A percentile compares a stretch with the other conserved stretches of the same genome.
phyloP scores from a whole-genome alignment of 345 rosid species.

The Firmiana major region DNA sequence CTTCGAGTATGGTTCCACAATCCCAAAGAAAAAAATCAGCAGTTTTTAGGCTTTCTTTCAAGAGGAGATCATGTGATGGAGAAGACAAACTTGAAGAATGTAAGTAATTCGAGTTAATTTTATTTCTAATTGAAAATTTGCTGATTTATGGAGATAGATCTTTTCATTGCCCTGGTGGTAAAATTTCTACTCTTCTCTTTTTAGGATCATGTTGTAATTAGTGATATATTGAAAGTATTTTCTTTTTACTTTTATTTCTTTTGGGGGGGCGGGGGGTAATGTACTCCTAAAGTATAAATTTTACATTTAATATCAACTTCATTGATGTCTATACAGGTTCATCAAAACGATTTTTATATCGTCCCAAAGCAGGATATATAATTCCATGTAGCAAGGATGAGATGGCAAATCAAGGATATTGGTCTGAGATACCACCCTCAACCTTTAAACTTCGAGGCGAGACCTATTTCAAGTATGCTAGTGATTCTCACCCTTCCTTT shows the following conservation, averaged over 20 bases:
- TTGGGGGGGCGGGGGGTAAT: too few species aligned
- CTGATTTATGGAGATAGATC: neutral
- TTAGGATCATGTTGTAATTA: neutral
- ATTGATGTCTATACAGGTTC: constrained; percentile 35
- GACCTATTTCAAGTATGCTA: constrained; percentile 62
- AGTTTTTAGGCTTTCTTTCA: constrained; percentile 24
- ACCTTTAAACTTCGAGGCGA: constrained; percentile 62
- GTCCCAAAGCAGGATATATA: constrained; percentile 53
- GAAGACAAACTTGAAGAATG: constrained; percentile 29
- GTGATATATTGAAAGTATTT: too few species aligned
- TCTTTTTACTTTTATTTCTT: too few species aligned
- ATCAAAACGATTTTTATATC: constrained; percentile 55
- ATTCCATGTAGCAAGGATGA: constrained; percentile 44
- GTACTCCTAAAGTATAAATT: too few species aligned
- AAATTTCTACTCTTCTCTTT: neutral
- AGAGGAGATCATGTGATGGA: constrained; percentile 55
- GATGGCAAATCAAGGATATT: constrained; percentile 45
- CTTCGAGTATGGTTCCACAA: constrained; percentile 21
- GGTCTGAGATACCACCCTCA: constrained; percentile 71
- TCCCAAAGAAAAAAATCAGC: constrained; percentile 17
- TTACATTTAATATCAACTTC: neutral
- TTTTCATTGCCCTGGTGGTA: neutral
- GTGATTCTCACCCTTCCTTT: constrained; percentile 4
- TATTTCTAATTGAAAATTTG: neutral
- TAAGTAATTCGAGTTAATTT: neutral